These are phyloP conservation scores for Tylopilus intermedius DNA, from an alignment of 768 basidiomycete genomes.

Conservation along the genomic window DNA sequence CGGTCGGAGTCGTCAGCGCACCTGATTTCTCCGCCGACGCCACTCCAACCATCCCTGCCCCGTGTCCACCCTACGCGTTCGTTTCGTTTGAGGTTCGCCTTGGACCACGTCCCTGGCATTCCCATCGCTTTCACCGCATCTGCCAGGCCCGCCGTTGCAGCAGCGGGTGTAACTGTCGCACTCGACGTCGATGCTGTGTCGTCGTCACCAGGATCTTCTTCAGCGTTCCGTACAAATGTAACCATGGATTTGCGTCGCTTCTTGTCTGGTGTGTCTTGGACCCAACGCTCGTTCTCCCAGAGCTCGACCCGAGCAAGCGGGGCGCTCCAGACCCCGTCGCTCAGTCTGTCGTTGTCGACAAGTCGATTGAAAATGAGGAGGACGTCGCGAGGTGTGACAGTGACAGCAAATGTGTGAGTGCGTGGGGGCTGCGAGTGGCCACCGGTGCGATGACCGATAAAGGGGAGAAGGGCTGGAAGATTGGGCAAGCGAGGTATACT, in stretches of 20 bases:
- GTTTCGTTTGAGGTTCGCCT: slow-evolving; percentile 8
- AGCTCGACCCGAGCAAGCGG: slow-evolving; percentile 67
- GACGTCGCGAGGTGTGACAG: slow-evolving; percentile 21
- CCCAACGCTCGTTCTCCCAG: slow-evolving; percentile 77
- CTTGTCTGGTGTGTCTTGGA: slow-evolving; percentile 14
- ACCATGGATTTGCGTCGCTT: slow-evolving; percentile 7
- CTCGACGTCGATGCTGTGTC: slow-evolving; percentile 7
- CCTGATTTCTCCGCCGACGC: slow-evolving; percentile 10
- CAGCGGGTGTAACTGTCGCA: neutral
- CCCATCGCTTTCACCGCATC: neutral
- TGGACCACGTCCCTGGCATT: slow-evolving; percentile 11
- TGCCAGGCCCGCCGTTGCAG: neutral
- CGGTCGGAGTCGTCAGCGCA: neutral
- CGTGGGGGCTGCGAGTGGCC: fast-evolving
- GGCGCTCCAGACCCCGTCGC: slow-evolving; percentile 59
- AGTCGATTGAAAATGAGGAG: slow-evolving; percentile 33
- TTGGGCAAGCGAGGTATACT: slow-evolving; percentile 6
- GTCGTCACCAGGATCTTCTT: slow-evolving; percentile 8
- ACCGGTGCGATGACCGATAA: neutral
- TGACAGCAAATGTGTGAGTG: slow-evolving; percentile 12
- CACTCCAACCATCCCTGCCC: slow-evolving; percentile 14
- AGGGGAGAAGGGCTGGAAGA: neutral
- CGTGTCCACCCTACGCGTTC: slow-evolving; percentile 12
- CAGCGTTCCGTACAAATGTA: slow-evolving; percentile 3
- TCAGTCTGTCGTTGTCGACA: slow-evolving; percentile 61